Evolutionary conservation across 2,329 filamentous ascomycete genomes (phyloP).

Genomic region (Cladophialophora immunda): DNA sequence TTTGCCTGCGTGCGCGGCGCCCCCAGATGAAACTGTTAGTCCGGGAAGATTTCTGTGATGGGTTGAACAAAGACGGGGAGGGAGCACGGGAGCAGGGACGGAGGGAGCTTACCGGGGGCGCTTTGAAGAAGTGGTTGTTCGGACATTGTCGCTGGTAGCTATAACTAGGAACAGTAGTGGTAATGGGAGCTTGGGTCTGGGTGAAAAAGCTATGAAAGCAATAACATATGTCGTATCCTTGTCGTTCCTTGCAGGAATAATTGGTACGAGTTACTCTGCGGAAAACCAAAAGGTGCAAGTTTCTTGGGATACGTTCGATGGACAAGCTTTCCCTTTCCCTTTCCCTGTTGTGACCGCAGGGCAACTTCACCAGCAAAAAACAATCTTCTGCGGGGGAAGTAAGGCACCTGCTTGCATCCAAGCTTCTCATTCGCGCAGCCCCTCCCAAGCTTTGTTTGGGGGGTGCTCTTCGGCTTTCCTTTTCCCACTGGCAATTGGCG

Average conservation of each 20-base stretch:
- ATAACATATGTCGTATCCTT: neutral
- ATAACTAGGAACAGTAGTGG: constrained; percentile 5
- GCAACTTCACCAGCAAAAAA: constrained; percentile 1
- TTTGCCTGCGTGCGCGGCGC: constrained; percentile 74
- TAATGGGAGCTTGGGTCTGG: neutral
- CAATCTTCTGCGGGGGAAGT: constrained; percentile 1
- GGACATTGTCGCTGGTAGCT: constrained; percentile 69
- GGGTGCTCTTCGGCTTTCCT: neutral
- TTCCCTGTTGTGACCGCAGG: too few relatives aligned
- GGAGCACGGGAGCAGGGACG: neutral
- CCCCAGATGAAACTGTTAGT: constrained; percentile 8
- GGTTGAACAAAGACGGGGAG: neutral
- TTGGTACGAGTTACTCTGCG: too few relatives aligned
- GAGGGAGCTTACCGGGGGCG: constrained; percentile 74
- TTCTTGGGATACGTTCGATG: constrained; percentile 3
- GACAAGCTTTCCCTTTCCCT: constrained; percentile 28
- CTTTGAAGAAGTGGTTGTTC: constrained; percentile 95
- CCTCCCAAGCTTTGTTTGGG: constrained; percentile 3
- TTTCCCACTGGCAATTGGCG: neutral
- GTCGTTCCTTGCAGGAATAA: neutral
- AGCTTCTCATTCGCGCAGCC: constrained; percentile 14
- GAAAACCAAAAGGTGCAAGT: neutral
- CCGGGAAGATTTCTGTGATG: neutral
- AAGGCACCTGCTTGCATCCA: constrained; percentile 9
- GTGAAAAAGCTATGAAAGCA: constrained; percentile 2